phyloP scores from a whole-genome alignment of 139 green algal species.

The Eudorina sp. region DNA sequence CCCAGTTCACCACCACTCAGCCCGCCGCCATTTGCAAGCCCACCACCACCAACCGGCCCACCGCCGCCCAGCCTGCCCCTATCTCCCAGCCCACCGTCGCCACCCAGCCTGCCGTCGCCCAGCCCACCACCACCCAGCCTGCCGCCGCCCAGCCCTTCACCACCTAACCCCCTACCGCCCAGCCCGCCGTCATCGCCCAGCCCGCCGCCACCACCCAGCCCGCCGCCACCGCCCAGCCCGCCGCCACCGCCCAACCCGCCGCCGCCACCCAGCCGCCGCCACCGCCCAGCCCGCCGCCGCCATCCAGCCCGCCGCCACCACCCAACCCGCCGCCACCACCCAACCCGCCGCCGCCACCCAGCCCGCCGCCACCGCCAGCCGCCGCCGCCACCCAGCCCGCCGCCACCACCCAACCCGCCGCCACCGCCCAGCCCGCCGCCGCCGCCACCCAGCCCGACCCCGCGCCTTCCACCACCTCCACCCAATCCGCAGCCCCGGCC shows the following conservation, averaged over 20 bases:
- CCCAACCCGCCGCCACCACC: background rate
- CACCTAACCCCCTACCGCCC: background rate
- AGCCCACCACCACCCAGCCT: background rate
- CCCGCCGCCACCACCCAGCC: background rate
- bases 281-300: background rate
- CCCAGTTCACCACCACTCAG: background rate
- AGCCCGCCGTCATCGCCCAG: background rate
- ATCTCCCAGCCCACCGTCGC: too few species aligned
- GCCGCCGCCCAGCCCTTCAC: background rate
- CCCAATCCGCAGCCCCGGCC: background rate
- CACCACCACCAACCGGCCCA: background rate
- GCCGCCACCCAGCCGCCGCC: background rate
- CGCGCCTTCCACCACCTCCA: background rate
- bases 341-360: background rate
- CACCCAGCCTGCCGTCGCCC: background rate
- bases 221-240: background rate
- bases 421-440: background rate
- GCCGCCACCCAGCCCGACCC: background rate
- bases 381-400: background rate
- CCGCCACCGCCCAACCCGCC: background rate
- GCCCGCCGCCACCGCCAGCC: background rate
- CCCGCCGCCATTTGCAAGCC: background rate
- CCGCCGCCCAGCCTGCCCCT: background rate
- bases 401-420: background rate
- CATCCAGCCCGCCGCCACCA: background rate